Evolutionary conservation across 2,329 filamentous ascomycete species (phyloP).

Genomic region (Neofusicoccum sp.): DNA sequence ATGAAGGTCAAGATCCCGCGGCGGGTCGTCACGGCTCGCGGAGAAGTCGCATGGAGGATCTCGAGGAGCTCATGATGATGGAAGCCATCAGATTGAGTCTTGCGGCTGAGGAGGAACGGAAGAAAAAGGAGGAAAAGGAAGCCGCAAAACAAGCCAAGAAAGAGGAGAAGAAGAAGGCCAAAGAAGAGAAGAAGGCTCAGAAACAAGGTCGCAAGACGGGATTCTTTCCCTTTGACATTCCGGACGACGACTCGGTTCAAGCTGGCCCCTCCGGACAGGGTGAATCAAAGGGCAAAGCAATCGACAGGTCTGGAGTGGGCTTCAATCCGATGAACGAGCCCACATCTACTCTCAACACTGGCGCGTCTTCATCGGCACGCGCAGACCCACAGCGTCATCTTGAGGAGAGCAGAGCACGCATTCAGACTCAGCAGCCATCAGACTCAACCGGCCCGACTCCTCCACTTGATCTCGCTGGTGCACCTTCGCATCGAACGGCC

Average conservation of each 20-base stretch:
- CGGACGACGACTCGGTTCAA: constrained; percentile 38
- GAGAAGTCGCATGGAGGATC: constrained; percentile 71
- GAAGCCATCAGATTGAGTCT: constrained; percentile 90
- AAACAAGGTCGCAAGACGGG: constrained; percentile 68
- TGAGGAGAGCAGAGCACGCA: constrained; percentile 47
- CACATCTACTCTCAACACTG: constrained; percentile 43
- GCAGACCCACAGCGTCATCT: constrained; percentile 48
- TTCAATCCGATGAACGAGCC: constrained; percentile 48
- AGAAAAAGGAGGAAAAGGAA: constrained; percentile 81
- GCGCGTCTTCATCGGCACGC: constrained; percentile 30
- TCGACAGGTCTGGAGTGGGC: constrained; percentile 45
- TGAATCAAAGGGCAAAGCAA: constrained; percentile 52
- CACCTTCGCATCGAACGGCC: constrained; percentile 62
- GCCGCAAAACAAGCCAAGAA: constrained; percentile 81
- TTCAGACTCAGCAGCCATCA: constrained; percentile 25
- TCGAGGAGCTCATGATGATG: constrained; percentile 98
- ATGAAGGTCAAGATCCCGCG: constrained; percentile 41
- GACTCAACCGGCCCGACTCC: constrained; percentile 42
- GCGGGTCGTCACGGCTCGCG: constrained; percentile 55
- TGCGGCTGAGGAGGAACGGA: constrained; percentile 91
- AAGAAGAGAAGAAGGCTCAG: constrained; percentile 66
- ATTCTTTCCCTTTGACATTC: constrained; percentile 40
- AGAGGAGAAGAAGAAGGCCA: constrained; percentile 74
- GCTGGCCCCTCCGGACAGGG: constrained; percentile 57
- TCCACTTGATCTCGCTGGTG: constrained; percentile 41